These are phyloP conservation scores for Dipodascus geniculatus DNA, from an alignment of 805 yeast genomes.

Conservation along the genomic window DNA sequence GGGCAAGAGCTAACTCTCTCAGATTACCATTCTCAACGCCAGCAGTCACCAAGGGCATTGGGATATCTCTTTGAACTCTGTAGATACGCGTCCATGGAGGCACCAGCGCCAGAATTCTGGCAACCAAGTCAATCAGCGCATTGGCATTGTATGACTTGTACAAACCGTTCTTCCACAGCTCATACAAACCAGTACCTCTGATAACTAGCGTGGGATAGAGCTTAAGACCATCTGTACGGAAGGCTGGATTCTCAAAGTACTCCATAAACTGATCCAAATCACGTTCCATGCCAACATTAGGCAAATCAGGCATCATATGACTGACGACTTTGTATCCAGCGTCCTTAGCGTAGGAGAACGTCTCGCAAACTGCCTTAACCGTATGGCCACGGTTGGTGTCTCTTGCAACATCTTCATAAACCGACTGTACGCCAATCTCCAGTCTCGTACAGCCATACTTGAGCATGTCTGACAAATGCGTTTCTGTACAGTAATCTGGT, in stretches of 20 bases:
- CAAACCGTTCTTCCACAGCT: conserved; percentile 92
- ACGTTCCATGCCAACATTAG: conserved; percentile 97
- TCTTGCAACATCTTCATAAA: conserved; percentile 96
- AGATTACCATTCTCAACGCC: conserved; percentile 98
- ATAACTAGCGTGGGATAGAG: conserved; percentile 93
- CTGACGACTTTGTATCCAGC: conserved; percentile 96
- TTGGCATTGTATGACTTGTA: conserved; percentile 92
- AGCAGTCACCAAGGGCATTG: conserved; percentile 95
- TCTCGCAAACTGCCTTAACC: conserved; percentile 89
- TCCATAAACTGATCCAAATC: conserved; percentile 93
- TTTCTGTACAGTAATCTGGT: conserved; percentile 95
- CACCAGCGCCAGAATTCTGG: conserved; percentile 87
- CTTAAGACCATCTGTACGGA: conserved; percentile 93
- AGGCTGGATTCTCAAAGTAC: conserved; percentile 93
- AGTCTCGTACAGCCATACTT: conserved; percentile 93
- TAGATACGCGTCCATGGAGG: conserved; percentile 99
- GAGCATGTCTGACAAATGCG: conserved; percentile 91
- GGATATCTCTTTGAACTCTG: conserved; percentile 96
- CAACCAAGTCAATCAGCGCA: conserved; percentile 87
- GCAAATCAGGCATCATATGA: conserved; percentile 99
- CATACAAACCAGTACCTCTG: conserved; percentile 94
- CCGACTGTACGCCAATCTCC: conserved; percentile 95
- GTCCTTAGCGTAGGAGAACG: conserved; percentile 92
- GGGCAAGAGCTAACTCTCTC: conserved; percentile 86
- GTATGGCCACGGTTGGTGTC: conserved; percentile 98